Percentiles rank a stretch among this genome's conserved stretches.
phyloP scores from a whole-genome alignment of 2,329 filamentous ascomycete species.

The Microsporum audouinii region DNA sequence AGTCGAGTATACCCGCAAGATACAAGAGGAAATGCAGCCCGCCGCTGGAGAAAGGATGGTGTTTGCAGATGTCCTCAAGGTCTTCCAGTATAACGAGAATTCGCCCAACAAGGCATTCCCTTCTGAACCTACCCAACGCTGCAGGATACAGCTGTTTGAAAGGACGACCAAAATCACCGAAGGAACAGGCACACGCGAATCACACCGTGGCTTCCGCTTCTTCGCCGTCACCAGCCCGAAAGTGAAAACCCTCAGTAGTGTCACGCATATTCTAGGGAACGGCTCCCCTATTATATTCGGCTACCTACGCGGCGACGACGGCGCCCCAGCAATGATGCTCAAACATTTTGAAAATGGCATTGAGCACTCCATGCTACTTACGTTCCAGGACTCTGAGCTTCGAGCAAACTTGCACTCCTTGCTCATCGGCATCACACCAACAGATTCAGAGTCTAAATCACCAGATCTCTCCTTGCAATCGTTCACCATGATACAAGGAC shows the following conservation, averaged over 20 bases:
- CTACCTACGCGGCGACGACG: slow-evolving; percentile 60
- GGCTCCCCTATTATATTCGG: slow-evolving; percentile 64
- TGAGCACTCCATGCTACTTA: slow-evolving; percentile 62
- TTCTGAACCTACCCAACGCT: slow-evolving; percentile 58
- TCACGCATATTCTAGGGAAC: slow-evolving; percentile 58
- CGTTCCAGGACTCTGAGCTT: slow-evolving; percentile 63
- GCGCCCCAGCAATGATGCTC: slow-evolving; percentile 57
- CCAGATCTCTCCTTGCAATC: slow-evolving; percentile 56
- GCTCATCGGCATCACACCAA: slow-evolving; percentile 59
- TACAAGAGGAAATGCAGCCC: slow-evolving; percentile 59
- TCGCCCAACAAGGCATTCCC: slow-evolving; percentile 64
- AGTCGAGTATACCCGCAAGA: slow-evolving; percentile 70
- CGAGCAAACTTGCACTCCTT: slow-evolving; percentile 60
- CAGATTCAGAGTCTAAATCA: slow-evolving; percentile 57
- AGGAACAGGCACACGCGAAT: slow-evolving; percentile 57
- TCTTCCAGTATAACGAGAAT: slow-evolving; percentile 72
- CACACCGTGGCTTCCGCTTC: slow-evolving; percentile 70
- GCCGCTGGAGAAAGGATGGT: slow-evolving; percentile 58
- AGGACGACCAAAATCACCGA: slow-evolving; percentile 55
- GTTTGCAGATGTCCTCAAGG: slow-evolving; percentile 57
- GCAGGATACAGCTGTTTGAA: slow-evolving; percentile 66
- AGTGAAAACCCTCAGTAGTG: slow-evolving; percentile 64
- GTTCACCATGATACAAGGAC: slow-evolving; percentile 48
- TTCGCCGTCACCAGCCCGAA: slow-evolving; percentile 65
- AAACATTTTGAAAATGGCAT: slow-evolving; percentile 55